Base-by-base conservation (phyloP, 345 rosid genomes). In the Populus nigra region DNA sequence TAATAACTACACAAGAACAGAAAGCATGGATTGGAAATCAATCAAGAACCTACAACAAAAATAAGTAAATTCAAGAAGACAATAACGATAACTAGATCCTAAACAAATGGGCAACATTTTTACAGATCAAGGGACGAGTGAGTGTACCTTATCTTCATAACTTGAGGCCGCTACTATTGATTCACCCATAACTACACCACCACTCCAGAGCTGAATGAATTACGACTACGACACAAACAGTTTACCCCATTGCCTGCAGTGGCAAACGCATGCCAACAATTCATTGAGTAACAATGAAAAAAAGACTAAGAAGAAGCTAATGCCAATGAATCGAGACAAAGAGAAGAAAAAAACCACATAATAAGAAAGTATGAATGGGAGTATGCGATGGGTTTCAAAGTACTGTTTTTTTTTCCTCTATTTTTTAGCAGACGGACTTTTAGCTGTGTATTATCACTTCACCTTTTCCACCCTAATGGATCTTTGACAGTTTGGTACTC, bases 141-240 rank as follows among this genome's bases (percentile, higher is more conserved):
- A 13, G 38, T 25, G 73, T 84, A 91, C 94, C 96, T 91, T 87
- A 81, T 86, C 91, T 65, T 81, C 84, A 72, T 71, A 47, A 77
- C 29, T 73, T 73, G 88, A 77, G 82, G 86, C 86, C 71, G 86
- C 83, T 73, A 81, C 80, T 69, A 82, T 63, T 81, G 90, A 77
- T 86, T 93, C 96, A 23, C 89, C 93, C 91, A 88, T 92, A 63
- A 59, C 57, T 75, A 83, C 78, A 72, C 77, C 41, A 71, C 78
- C 70, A 75, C 41, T 80, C 27, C 61, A 74, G 73, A 65, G 69
- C 84, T 69, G 79, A 84, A 73, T 77, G 78, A 78, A 72, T 75
- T 72, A 76, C 69, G 77, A 33, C 74, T 43, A 73, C 70, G 71
- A 76, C 73, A 77, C 70, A 79, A 69, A n/a, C 65, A 29, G 8